Percentiles rank a stretch among this genome's conserved stretches.
phyloP scores from a whole-genome alignment of 75 land plant species.

The Ceratopteris richardii region DNA sequence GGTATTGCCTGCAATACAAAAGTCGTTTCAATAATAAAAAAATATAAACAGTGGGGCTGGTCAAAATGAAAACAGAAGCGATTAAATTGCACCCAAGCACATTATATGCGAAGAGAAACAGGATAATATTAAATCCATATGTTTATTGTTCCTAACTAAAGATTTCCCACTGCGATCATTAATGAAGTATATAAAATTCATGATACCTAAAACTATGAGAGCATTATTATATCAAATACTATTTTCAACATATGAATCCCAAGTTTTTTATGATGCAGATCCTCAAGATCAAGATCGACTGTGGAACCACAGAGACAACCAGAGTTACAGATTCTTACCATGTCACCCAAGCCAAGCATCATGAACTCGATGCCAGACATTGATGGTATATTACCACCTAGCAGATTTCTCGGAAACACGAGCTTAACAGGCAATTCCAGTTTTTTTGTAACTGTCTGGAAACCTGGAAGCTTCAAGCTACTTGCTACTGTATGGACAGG shows the following conservation, averaged over 20 bases:
- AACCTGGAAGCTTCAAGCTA: slow-evolving; percentile 76
- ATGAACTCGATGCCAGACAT: slow-evolving; percentile 42
- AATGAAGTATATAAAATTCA: no score
- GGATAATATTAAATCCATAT: background rate
- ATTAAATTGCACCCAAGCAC: background rate
- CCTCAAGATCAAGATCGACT: no score
- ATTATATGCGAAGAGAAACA: background rate
- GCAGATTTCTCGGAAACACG: slow-evolving; percentile 75
- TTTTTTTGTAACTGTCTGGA: slow-evolving; percentile 67
- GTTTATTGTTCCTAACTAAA: no score
- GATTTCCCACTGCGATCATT: no score
- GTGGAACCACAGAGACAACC: no score
- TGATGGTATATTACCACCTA: slow-evolving; percentile 45
- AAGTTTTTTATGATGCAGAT: no score
- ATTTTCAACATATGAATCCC: no score
- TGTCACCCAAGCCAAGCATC: slow-evolving; percentile 98
- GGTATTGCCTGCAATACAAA: slow-evolving; percentile 78
- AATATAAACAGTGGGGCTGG: background rate
- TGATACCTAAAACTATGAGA: no score
- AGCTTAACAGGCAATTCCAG: slow-evolving; percentile 91
- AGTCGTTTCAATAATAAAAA: background rate
- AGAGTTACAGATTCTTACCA: slow-evolving; percentile 66
- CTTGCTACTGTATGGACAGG: slow-evolving; percentile 81
- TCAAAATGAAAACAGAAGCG: slow-evolving; percentile 1
- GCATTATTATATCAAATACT: no score